These are phyloP conservation scores for Didymella exigua DNA, from an alignment of 2,329 filamentous ascomycete genomes.

Conservation along the genomic window DNA sequence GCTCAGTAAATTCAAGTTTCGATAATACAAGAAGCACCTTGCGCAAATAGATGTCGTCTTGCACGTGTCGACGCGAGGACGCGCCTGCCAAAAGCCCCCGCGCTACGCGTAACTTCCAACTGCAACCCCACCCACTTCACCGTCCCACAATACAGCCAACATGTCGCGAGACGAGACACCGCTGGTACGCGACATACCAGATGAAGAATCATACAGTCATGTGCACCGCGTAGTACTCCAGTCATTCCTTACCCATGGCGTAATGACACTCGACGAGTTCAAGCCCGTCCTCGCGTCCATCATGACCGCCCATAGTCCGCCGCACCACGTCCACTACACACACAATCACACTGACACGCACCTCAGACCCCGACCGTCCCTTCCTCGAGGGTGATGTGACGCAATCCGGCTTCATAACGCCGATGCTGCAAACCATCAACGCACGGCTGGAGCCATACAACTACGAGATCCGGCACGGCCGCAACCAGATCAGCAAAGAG, in stretches of 20 bases:
- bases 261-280: conserved; percentile 76
- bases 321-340: background rate
- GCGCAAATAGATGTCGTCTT: background rate
- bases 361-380: conserved; percentile 48
- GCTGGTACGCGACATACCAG: conserved; percentile 18
- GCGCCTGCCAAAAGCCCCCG: conserved; percentile 17
- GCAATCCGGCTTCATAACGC: conserved; percentile 65
- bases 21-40: background rate
- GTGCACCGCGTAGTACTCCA: conserved; percentile 89
- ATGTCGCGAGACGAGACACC: conserved; percentile 13
- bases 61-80: conserved; percentile 29
- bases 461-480: conserved; percentile 78
- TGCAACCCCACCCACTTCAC: background rate
- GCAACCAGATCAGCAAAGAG: conserved; percentile 69
- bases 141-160: background rate
- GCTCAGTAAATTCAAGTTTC: too few relatives aligned
- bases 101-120: conserved; percentile 1
- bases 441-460: conserved; percentile 78
- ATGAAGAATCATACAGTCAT: conserved; percentile 48
- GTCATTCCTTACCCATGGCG: conserved; percentile 78
- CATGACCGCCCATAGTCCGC: conserved; percentile 62
- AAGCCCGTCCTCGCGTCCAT: conserved; percentile 77
- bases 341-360: background rate
- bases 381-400: conserved; percentile 68
- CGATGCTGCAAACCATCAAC: conserved; percentile 73